Base-by-base conservation (phyloP, 768 basidiomycete genomes). In the Pisolithus orientalis region DNA sequence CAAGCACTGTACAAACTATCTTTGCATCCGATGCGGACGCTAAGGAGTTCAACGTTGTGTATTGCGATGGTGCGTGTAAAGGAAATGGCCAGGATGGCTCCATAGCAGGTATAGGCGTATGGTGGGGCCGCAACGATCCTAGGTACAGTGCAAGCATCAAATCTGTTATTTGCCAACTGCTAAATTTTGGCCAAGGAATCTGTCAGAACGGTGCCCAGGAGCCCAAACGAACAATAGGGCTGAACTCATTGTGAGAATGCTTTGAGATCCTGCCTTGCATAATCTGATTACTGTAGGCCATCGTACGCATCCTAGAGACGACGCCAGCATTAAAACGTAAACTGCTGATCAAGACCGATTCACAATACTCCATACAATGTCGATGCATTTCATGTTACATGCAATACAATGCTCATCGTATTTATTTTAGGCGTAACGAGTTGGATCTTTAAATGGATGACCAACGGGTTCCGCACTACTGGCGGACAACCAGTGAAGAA, bases 1-100 rank as follows among this genome's bases (percentile, higher is more conserved):
- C 27, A n/a, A 42, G 47, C 11, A 9, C 13, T 37, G 2, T 49
- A n/a, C 37, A 46, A 47, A 21, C 49, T 16, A 31, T 24, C 17
- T 39, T 13, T 39, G 16, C 42, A 17, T 55, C 56, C 17, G 50
- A 63, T 1, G 51, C 57, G 10, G 65, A 73, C 21, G 69, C 66
- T 50, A 47, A 39, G 2, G 64, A 62, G 4, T 70, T 65, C 58
- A 65, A 71, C 39, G 70, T 87, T 10, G 93, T 93, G 1, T 95
- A 90, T 59, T 85, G 79, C n/a, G 94, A 97, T 66, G 94, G 94
- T 11, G 87, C 92, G 6, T 93, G 91, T 57, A 81, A 80, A 62
- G 82, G 84, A 2, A 97, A 97, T 62, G 94, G 94, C 0, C 70
- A 83, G 61, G 32, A 24, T 4, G 80, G 77, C 1, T 78, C 87